A percentile compares a stretch with the other conserved stretches of the same genome.
These are phyloP conservation scores for Logfia minima DNA, from an alignment of 129 eudicot species.

Conservation along the genomic window DNA sequence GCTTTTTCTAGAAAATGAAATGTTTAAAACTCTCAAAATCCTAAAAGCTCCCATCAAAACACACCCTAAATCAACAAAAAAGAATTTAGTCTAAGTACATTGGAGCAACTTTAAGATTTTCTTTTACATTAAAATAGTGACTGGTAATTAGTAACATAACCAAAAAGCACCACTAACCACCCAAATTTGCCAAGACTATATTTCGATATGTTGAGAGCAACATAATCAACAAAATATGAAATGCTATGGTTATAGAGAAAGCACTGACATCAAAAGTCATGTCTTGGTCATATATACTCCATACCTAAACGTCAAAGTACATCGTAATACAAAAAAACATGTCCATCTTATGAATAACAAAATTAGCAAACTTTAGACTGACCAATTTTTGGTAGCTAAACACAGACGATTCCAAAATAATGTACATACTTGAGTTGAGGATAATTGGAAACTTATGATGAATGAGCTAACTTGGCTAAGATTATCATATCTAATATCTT, in stretches of 20 bases:
- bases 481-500: slow-evolving; percentile 79
- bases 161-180: too few relatives aligned
- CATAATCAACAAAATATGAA: too few relatives aligned
- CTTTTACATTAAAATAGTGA: too few relatives aligned
- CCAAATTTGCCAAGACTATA: too few relatives aligned
- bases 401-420: slow-evolving; percentile 1
- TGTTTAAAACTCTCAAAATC: too few relatives aligned
- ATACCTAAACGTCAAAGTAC: not conserved
- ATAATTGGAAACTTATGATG: slow-evolving; percentile 19
- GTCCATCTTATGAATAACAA: not conserved
- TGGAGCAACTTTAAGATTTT: too few relatives aligned
- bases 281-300: not conserved
- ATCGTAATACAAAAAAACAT: not conserved
- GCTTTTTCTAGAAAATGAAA: too few relatives aligned
- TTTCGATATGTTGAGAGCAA: too few relatives aligned
- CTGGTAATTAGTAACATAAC: too few relatives aligned
- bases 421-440: slow-evolving; percentile 2
- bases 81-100: too few relatives aligned
- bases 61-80: too few relatives aligned
- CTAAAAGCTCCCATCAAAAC: too few relatives aligned
- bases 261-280: not conserved
- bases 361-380: not conserved
- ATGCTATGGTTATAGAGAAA: not conserved
- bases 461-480: slow-evolving; percentile 64
- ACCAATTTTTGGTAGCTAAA: not conserved